Evolutionary conservation across 768 basidiomycete species (phyloP).

Genomic region (Termitomyces sp.): DNA sequence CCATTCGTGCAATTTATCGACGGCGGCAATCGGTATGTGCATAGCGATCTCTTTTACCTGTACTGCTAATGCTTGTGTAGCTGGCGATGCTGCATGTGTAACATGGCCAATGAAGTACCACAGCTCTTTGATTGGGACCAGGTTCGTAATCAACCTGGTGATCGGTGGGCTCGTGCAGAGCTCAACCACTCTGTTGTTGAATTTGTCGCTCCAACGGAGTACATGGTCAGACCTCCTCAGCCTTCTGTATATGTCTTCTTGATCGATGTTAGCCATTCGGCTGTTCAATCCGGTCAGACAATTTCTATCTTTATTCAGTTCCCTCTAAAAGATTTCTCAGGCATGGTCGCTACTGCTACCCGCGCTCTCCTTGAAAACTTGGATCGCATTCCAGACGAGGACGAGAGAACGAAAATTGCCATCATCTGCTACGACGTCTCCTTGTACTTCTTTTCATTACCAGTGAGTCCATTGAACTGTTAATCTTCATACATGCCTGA

Average conservation of each 20-base stretch:
- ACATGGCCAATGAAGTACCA: slow-evolving; percentile 96
- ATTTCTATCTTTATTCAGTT: background rate
- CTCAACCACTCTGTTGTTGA: slow-evolving; percentile 94
- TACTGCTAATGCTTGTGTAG: slow-evolving; percentile 27
- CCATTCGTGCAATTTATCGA: slow-evolving; percentile 98
- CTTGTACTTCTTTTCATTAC: slow-evolving; percentile 94
- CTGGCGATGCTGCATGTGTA: slow-evolving; percentile 99
- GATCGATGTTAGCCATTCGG: slow-evolving; percentile 92
- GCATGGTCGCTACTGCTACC: slow-evolving; percentile 98
- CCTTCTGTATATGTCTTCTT: slow-evolving; percentile 96
- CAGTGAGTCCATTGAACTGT: slow-evolving; percentile 43
- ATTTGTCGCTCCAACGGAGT: slow-evolving; percentile 96
- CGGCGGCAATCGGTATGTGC: slow-evolving; percentile 79
- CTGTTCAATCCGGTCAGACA: slow-evolving; percentile 76
- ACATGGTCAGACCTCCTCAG: slow-evolving; percentile 98
- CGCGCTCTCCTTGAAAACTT: slow-evolving; percentile 94
- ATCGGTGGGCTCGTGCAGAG: slow-evolving; percentile 91
- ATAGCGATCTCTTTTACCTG: background rate
- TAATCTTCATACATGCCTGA: background rate
- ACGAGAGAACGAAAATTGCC: slow-evolving; percentile 86
- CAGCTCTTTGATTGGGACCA: slow-evolving; percentile 99
- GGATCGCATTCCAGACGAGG: slow-evolving; percentile 93
- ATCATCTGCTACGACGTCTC: slow-evolving; percentile 90
- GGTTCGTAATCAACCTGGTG: slow-evolving; percentile 86
- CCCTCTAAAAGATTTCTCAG: slow-evolving; percentile 28